phyloP scores from a whole-genome alignment of 805 yeast genomes.

The Barnettozyma sp. region DNA sequence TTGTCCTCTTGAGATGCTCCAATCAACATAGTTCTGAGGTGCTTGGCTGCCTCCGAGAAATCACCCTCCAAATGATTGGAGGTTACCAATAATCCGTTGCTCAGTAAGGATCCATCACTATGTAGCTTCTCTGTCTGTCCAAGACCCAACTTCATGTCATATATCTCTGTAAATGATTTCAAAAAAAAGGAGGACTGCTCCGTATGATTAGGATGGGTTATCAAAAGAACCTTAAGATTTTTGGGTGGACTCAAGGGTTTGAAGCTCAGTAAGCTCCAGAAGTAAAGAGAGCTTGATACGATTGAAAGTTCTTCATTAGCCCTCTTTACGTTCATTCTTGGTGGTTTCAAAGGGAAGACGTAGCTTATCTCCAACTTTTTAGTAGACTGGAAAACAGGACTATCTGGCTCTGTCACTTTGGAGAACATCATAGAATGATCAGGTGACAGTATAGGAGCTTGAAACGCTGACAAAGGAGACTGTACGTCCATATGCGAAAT shows the following conservation, averaged over 20 bases:
- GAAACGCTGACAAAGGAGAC: slow-evolving; percentile 17
- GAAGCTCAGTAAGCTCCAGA: slow-evolving; percentile 54
- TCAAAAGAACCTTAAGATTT: slow-evolving; percentile 43
- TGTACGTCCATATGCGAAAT: slow-evolving; percentile 11
- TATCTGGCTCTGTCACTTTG: background rate
- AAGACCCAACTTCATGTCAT: slow-evolving; percentile 38
- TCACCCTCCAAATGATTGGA: slow-evolving; percentile 2
- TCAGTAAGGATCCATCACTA: slow-evolving; percentile 13
- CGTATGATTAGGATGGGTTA: slow-evolving; percentile 29
- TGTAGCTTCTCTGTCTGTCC: slow-evolving; percentile 35
- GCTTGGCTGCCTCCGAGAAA: slow-evolving; percentile 1
- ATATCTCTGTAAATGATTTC: slow-evolving; percentile 35
- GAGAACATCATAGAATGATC: slow-evolving; percentile 1
- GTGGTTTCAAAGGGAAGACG: slow-evolving; percentile 31
- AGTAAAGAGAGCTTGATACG: slow-evolving; percentile 41
- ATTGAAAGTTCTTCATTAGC: slow-evolving; percentile 35
- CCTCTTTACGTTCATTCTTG: slow-evolving; percentile 31
- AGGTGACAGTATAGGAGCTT: slow-evolving; percentile 2
- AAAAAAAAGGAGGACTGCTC: slow-evolving; percentile 33
- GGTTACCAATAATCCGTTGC: slow-evolving; percentile 12
- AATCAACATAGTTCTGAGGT: background rate
- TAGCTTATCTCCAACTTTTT: slow-evolving; percentile 3
- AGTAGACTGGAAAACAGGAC: background rate
- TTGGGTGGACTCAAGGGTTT: slow-evolving; percentile 46
- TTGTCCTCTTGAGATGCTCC: slow-evolving; percentile 8